Conservation (phyloP, 306 rosid genomes). For the Corylus heterophylla region DNA sequence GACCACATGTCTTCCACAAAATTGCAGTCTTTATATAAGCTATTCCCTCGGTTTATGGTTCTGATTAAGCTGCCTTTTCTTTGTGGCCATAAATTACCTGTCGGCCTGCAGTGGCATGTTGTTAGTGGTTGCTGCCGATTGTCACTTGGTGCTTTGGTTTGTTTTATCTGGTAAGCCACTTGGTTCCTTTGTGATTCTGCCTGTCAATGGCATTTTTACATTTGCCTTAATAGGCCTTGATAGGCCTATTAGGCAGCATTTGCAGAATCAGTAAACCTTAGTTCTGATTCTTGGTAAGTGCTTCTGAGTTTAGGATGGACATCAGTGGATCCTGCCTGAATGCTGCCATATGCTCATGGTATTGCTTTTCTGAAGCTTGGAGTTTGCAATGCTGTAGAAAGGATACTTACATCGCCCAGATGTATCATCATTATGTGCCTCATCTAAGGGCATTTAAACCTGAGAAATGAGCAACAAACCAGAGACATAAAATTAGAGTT, state of each 20-base stretch:
- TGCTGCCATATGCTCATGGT: not conserved
- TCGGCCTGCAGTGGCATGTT: not conserved
- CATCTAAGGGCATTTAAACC: conserved; percentile 1
- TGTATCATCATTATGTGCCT: not conserved
- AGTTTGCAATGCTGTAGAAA: not conserved
- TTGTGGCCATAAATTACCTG: not conserved
- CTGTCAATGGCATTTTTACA: not conserved
- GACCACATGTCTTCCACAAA: not conserved
- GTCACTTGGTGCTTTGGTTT: not conserved
- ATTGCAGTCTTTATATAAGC: not conserved
- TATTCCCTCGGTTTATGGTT: not conserved
- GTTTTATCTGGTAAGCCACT: not conserved
- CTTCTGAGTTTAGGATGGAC: not conserved
- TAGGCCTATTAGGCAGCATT: not conserved
- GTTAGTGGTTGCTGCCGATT: not conserved
- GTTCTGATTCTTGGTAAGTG: not conserved
- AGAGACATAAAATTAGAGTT: not conserved
- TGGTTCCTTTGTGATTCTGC: not conserved
- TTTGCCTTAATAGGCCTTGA: not conserved
- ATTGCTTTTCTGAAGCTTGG: not conserved
- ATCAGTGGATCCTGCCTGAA: not conserved
- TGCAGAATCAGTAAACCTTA: not conserved
- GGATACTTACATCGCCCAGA: not conserved
- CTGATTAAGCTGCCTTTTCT: not conserved
- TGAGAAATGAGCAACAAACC: not conserved